phyloP scores from a whole-genome alignment of 2,329 filamentous ascomycete genomes.

The Cladobotryum mycophilum region DNA sequence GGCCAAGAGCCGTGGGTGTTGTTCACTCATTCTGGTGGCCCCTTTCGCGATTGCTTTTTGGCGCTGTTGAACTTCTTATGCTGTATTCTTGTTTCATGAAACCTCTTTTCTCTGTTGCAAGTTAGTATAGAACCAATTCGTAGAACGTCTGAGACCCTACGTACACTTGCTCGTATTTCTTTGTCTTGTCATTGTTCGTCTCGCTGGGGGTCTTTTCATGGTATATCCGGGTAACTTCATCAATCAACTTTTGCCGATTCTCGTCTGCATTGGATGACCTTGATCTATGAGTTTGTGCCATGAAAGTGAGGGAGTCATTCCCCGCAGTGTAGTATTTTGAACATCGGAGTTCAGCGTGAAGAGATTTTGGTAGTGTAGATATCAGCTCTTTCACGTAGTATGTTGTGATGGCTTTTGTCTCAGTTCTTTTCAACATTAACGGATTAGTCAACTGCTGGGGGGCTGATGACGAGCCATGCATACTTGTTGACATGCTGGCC shows the following conservation, averaged over 20 bases:
- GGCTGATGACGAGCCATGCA: slow-evolving; percentile 15
- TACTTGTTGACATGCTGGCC: slow-evolving; percentile 60
- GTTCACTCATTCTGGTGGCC: slow-evolving; percentile 19
- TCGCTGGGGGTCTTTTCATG: slow-evolving; percentile 39
- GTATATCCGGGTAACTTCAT: slow-evolving; percentile 45
- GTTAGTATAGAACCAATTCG: not conserved
- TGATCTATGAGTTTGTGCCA: slow-evolving; percentile 49
- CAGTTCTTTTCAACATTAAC: slow-evolving; percentile 38
- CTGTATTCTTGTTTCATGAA: slow-evolving; percentile 38
- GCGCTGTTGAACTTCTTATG: slow-evolving; percentile 43
- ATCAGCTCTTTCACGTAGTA: slow-evolving; percentile 45
- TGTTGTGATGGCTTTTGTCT: slow-evolving; percentile 51
- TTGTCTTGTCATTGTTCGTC: slow-evolving; percentile 39
- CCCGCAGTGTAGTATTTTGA: slow-evolving; percentile 49
- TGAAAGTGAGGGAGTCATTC: slow-evolving; percentile 48
- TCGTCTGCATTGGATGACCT: slow-evolving; percentile 46
- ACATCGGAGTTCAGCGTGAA: slow-evolving; percentile 40
- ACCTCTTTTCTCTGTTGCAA: slow-evolving; percentile 38
- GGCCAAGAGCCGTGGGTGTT: no score
- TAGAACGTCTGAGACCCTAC: slow-evolving; percentile 10
- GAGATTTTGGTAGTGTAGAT: slow-evolving; percentile 38
- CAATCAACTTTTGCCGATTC: slow-evolving; percentile 43
- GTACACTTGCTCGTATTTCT: slow-evolving; percentile 45
- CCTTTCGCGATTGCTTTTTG: slow-evolving; percentile 44
- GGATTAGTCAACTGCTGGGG: not conserved